Base-by-base conservation (phyloP, 331 rosid species). In the Arachis monticola region DNA sequence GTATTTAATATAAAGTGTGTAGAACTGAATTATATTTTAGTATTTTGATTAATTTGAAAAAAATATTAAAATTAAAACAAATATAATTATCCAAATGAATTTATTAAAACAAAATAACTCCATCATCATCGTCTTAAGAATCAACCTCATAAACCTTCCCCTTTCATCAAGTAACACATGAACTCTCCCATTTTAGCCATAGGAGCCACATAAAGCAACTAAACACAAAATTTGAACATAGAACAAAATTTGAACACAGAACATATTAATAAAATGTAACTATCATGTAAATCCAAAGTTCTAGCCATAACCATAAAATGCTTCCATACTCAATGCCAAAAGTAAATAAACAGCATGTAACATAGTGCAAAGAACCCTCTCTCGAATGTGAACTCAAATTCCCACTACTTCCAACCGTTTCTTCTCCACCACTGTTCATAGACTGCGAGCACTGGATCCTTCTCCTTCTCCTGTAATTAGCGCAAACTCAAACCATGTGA, bases 401-500 rank as follows among this genome's bases (percentile, higher is more conserved):
- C 10, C 76, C 87, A 51, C 86, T 75, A 5, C 74, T 74, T 9
- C 77, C 90, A 44, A 64, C 55, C 80, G 88, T 91, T 14, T 79
- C 93, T 3, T 77, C 87, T 31, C 10, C 83, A 2, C 82, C 38
- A 70, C 82, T 38, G 70, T 77, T 80, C 10, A 58, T 9, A 2
- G 61, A 63, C 6, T 70, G 72, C 5, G 74, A 72, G 27, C 61
- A 78, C 57, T 63, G 93, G 27, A 60, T 11, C 80, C 86, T 71
- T 64, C 73, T 82, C 51, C 99, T 78, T 5, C 92, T 86, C 12
- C 75, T 77, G 58, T 83, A 94, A 85, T 94, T 97, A 2, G 79
- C 73, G 46, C 91, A 90, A 32, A 94, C 97, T 45, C 97, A 92
- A 1, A 81, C 85, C 87, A 92, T 84, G 70, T 94, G 99, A 30